Evolutionary conservation across 2,329 filamentous ascomycete species (phyloP).

Genomic region (Colletotrichum liaoningense): DNA sequence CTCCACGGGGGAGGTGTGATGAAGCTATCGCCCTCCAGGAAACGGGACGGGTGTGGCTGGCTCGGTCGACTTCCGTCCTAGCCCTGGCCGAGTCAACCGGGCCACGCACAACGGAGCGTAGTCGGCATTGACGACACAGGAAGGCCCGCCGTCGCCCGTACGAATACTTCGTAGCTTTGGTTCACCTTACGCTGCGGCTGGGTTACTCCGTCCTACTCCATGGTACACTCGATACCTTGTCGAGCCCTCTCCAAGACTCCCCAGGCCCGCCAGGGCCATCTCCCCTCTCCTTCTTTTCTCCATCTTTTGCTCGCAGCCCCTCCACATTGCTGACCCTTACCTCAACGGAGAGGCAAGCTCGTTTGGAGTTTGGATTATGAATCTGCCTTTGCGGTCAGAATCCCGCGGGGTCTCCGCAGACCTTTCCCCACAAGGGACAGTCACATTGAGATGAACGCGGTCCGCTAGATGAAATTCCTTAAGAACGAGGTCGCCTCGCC

Average conservation of each 20-base stretch:
- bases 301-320: slow-evolving; percentile 26
- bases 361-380: slow-evolving; percentile 27
- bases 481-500: slow-evolving; percentile 12
- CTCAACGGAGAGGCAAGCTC: slow-evolving; percentile 25
- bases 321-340: slow-evolving; percentile 22
- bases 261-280: neutral
- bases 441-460: slow-evolving; percentile 13
- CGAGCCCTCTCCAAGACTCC: neutral
- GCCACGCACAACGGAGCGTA: slow-evolving; percentile 18
- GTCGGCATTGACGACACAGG: slow-evolving; percentile 29
- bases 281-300: slow-evolving; percentile 21
- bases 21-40: slow-evolving; percentile 19
- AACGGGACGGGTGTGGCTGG: slow-evolving; percentile 13
- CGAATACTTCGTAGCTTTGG: neutral
- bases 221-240: neutral
- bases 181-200: neutral
- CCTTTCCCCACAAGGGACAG: slow-evolving; percentile 31
- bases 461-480: slow-evolving; percentile 4
- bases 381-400: slow-evolving; percentile 32
- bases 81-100: slow-evolving; percentile 31
- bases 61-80: slow-evolving; percentile 35
- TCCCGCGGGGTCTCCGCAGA: slow-evolving; percentile 36
- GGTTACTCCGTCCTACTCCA: too few species aligned
- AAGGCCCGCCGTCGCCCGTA: neutral
- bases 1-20: slow-evolving; percentile 19